Evolutionary conservation across 371 early-diverging fungal species (phyloP), one percentile per base, ranked within the genome.

Genomic region (Mortierella sp.): DNA sequence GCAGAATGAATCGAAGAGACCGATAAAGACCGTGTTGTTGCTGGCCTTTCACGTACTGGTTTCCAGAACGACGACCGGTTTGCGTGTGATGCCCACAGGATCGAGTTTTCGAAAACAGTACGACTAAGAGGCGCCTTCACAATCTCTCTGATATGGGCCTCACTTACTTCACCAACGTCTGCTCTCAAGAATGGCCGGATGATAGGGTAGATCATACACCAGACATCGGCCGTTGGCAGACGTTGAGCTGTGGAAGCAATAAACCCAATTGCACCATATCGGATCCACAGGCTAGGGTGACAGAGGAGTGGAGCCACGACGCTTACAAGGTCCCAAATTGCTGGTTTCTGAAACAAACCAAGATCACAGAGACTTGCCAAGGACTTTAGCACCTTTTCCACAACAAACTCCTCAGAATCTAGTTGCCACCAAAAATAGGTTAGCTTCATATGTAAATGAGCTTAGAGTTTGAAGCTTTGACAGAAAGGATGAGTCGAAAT

Each of bases 331-430:
- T 94, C 93, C 87, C 93, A 93, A 11, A 95, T 66, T 28, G 89
- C 90, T 75, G 90, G 85, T 67, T 94, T 95, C 72, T 91, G 88
- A 67, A 98, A 91, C 47, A 96, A 80, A n/a, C 93, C 94, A 4
- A 95, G 86, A 66, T 95, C 94, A 9, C 91, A 88, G 57, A 98
- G 84, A 52, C 93, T 92, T 4, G 94, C 90, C 37, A 97, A 75
- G 3, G 96, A 89, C 63, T 88, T 89, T 6, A 97, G 79, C 7
- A 96, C 97, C 60, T 92, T 94, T 62, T 94, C 95, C 1, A 96
- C 94, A 1, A 97, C 97, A 81, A 93, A 94, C 62, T 94, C 96
- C 64, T 97, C 95, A 12, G 91, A 83, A 77, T 98, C 98, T 87
- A 68, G 9, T 45, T 18, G 46, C 11, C 12, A 15, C 15, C 14